These are phyloP conservation scores for Capsicum baccatum DNA, from an alignment of 257 asterid species.

Conservation along the genomic window DNA sequence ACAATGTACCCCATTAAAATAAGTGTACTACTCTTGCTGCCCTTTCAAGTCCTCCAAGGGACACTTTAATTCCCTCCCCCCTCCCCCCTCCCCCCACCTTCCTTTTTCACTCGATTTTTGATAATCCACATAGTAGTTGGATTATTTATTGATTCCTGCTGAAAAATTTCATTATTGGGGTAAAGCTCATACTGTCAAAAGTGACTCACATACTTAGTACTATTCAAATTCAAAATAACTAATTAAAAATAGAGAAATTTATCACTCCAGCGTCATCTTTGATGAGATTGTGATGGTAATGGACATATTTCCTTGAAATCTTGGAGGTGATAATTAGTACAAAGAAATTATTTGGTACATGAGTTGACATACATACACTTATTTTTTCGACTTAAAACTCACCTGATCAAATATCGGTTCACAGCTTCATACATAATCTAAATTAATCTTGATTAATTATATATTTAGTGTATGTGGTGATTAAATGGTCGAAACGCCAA, in stretches of 20 bases:
- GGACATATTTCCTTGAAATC: not conserved
- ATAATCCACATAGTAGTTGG: too few relatives aligned
- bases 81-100: too few relatives aligned
- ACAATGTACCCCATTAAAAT: not conserved
- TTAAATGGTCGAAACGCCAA: not conserved
- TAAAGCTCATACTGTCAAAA: too few relatives aligned
- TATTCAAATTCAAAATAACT: too few relatives aligned
- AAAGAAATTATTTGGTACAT: not conserved
- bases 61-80: not conserved
- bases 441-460: not conserved
- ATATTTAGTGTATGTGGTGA: not conserved
- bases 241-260: too few relatives aligned
- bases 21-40: not conserved
- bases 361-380: not conserved
- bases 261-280: too few relatives aligned
- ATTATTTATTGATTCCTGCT: too few relatives aligned
- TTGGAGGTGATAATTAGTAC: not conserved
- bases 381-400: not conserved
- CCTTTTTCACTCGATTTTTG: too few relatives aligned
- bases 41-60: conserved; percentile 19
- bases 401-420: not conserved
- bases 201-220: too few relatives aligned
- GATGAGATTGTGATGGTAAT: not conserved
- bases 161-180: too few relatives aligned
- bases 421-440: not conserved